phyloP scores from a whole-genome alignment of 1,284 basidiomycete genomes.

The Lentinus polychrous region DNA sequence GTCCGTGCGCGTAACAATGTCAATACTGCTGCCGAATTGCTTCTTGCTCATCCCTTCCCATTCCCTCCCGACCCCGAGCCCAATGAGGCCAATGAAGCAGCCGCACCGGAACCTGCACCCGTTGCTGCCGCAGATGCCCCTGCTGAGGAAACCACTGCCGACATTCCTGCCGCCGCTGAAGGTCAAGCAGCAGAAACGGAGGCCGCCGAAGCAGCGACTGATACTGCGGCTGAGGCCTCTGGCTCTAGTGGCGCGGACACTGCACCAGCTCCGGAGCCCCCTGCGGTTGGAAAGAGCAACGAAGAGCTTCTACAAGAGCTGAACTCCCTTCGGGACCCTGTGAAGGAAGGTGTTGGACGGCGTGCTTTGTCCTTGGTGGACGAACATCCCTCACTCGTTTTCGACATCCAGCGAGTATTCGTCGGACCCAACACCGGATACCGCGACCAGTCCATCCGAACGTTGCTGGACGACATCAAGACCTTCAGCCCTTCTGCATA shows the following conservation, averaged over 20 bases:
- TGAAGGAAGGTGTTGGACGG: conserved; percentile 60
- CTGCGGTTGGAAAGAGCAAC: conserved; percentile 35
- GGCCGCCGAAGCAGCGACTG: conserved; percentile 10
- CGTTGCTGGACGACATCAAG: conserved; percentile 69
- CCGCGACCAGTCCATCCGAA: conserved; percentile 54
- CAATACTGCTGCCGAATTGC: conserved; percentile 82
- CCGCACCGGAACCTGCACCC: conserved; percentile 17
- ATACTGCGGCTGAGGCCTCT: neutral
- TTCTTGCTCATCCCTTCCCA: conserved; percentile 79
- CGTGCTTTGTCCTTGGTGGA: conserved; percentile 80
- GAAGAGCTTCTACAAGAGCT: conserved; percentile 64
- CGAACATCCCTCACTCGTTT: conserved; percentile 81
- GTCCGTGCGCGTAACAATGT: conserved; percentile 85
- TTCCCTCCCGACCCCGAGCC: conserved; percentile 52
- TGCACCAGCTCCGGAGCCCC: conserved; percentile 4
- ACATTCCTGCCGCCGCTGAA: neutral
- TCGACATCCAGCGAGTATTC: conserved; percentile 83
- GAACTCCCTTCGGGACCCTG: conserved; percentile 56
- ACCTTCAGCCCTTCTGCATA: conserved; percentile 59
- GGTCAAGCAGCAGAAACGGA: neutral
- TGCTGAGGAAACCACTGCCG: neutral
- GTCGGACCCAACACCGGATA: conserved; percentile 54
- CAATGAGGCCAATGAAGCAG: conserved; percentile 31
- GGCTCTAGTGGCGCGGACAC: conserved; percentile 9
- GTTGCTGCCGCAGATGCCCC: conserved; percentile 7